Evolutionary conservation across 2,329 filamentous ascomycete species (phyloP), one percentile per base, ranked within the genome.

Genomic region (Ceratocystis cubensis): DNA sequence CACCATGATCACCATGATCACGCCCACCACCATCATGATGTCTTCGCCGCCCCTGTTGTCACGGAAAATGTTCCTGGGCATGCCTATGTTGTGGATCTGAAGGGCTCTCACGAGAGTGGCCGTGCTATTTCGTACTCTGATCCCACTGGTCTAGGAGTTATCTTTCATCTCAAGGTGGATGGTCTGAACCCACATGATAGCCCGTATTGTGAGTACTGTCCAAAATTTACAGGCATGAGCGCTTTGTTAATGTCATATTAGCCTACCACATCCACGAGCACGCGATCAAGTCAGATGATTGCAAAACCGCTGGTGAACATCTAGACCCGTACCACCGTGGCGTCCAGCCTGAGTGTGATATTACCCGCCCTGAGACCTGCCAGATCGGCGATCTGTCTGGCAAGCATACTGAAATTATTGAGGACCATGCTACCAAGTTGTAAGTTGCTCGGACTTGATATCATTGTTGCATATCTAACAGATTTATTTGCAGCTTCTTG

Each of bases 311-410:
- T 1, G 75, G 79, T 41, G 78, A 72, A 4, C 84, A 86, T 70
- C 76, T 85, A 5, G 82, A 85, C 71, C 83, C 84, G 2, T 84
- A 78, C 71, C 71, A 76, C 41, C 80, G 82, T 41, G 79, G 79
- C 57, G 77, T 83, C 70, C 71, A 71, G 0, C 76, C 79, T 25
- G 70, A 78, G 2, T 87, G 84, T 72, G 76, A 84, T 69, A 57
- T 72, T 10, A 70, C 72, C 15, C 69, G 73, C 30, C 83, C 82
- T 1, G 71, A 79, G 68, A 81, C 78, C 20, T 87, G 84, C 72
- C 79, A 86, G 73, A 78, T 83, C 4, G 84, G 84, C 62, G 84
- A 87, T 72, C 74, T 86, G 33, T 77, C 79, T 41, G 84, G 84
- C 66, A 86, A 86, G 73, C 77, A 84, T 69, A 82, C 81, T 33